These are phyloP conservation scores for Ophiognomonia clavigignenti-juglandacearum DNA, from an alignment of 2,329 filamentous ascomycete species.

Conservation along the genomic window DNA sequence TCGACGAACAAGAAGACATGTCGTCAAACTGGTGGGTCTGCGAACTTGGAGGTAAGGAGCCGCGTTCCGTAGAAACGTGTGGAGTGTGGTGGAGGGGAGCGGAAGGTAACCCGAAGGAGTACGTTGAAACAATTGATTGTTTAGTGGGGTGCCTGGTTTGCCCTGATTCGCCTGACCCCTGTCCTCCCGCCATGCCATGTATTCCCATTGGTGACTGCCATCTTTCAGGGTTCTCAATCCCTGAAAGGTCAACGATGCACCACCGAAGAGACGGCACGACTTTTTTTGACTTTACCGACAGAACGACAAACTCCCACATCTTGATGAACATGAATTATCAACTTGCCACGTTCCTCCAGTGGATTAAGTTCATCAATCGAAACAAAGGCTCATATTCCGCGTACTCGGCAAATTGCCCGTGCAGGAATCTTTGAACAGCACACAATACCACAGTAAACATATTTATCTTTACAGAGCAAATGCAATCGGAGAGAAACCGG, in stretches of 20 bases:
- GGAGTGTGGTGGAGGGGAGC: too few relatives aligned
- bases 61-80: too few relatives aligned
- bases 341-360: neutral
- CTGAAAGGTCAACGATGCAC: neutral
- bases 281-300: neutral
- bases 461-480: too few relatives aligned
- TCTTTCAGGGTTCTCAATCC: neutral
- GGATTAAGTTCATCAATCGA: neutral
- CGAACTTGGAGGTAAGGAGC: too few relatives aligned
- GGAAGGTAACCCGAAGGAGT: neutral
- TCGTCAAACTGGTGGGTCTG: too few relatives aligned
- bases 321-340: neutral
- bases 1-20: too few relatives aligned
- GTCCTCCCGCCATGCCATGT: neutral
- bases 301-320: too few relatives aligned
- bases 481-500: too few relatives aligned
- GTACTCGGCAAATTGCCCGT: too few relatives aligned
- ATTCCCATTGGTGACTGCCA: neutral
- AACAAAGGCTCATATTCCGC: too few relatives aligned
- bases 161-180: neutral
- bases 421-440: too few relatives aligned
- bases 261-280: neutral
- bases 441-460: too few relatives aligned
- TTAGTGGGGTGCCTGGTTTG: neutral
- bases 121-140: neutral